Base-by-base conservation (phyloP, 1,284 basidiomycete genomes). In the Rhodotorula sp. region DNA sequence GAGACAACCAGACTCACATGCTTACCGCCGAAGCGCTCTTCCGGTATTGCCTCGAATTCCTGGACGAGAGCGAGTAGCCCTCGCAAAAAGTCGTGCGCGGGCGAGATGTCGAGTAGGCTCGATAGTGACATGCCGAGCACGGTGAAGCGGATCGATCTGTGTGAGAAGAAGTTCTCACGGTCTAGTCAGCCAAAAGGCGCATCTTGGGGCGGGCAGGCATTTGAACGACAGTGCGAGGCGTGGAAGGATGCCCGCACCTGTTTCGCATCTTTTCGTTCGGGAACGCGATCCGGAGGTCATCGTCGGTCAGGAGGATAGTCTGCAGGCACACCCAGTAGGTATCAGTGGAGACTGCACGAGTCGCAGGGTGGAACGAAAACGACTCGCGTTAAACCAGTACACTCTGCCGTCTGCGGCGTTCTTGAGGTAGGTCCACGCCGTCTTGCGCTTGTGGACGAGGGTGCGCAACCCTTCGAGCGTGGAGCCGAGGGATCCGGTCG, bases 121-220 rank as follows among this genome's bases (percentile, higher is more conserved):
- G 90, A 89, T 59, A 93, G 84, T 17, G 90, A 92, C 87, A 93
- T 89, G 6, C 89, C 91, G 42, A 93, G 86, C 70, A 90, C 85
- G 49, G 90, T 87, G 77, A 90, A 93, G 57, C 89, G 88, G 74
- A 85, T 85, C 49, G 91, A 90, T 66, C 91, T 91, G 42, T 24
- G 60, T 6, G 26, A 4, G 10, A 46, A 1, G 1, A 29, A 7
- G 3, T n/a, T n/a, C n/a, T n/a, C n/a, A 26, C 15, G 26, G n/a
- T 10, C 20, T 24, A 33, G 17, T 48, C 29, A 20, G 8, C 24
- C 29, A 14, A 15, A 30, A 53, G 49, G 49, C 24, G 61, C 51
- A 12, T 20, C 33, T 4, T 33, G 33, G 37, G 37, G 7, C 37
- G 37, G 37, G 14, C 10, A 8, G 37, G 37, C 37, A 2, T 42